A percentile compares a stretch with the other conserved stretches of the same genome.
phyloP scores from a whole-genome alignment of 345 rosid species.

The Acer campestre region DNA sequence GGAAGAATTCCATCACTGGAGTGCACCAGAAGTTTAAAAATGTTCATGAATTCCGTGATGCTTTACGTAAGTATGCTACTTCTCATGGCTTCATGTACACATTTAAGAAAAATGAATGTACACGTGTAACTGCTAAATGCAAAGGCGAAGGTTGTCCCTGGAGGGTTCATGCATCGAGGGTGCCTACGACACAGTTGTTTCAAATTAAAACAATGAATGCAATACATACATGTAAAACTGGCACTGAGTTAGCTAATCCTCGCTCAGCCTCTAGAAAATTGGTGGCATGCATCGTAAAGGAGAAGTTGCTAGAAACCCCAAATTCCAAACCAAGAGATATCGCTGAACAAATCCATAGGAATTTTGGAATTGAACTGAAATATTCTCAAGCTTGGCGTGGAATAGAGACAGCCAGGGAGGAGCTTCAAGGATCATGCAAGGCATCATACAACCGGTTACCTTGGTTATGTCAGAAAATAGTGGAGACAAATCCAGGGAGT shows the following conservation, averaged over 20 bases:
- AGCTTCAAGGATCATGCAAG: slow-evolving; percentile 50
- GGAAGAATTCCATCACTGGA: slow-evolving; percentile 58
- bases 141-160: slow-evolving; percentile 57
- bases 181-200: slow-evolving; percentile 47
- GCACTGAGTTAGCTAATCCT: slow-evolving; percentile 8
- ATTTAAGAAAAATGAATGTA: slow-evolving; percentile 52
- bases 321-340: slow-evolving; percentile 56
- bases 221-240: slow-evolving; percentile 55
- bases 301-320: slow-evolving; percentile 50
- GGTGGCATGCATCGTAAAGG: slow-evolving; percentile 54
- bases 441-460: slow-evolving; percentile 54
- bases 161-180: slow-evolving; percentile 52
- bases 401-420: slow-evolving; percentile 54
- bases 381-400: slow-evolving; percentile 65
- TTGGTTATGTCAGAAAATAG: slow-evolving; percentile 50
- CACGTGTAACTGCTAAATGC: slow-evolving; percentile 51
- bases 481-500: slow-evolving; percentile 63
- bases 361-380: slow-evolving; percentile 55
- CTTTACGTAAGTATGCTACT: slow-evolving; percentile 52
- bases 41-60: slow-evolving; percentile 55
- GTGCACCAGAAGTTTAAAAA: slow-evolving; percentile 57
- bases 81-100: slow-evolving; percentile 54
- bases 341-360: slow-evolving; percentile 41
- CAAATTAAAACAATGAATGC: slow-evolving; percentile 48
- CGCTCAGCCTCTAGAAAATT: slow-evolving; percentile 47